Evolutionary conservation across 805 yeast species (phyloP), one percentile per base, ranked within the genome.

Genomic region (Wickerhamomyces chaumierensis): DNA sequence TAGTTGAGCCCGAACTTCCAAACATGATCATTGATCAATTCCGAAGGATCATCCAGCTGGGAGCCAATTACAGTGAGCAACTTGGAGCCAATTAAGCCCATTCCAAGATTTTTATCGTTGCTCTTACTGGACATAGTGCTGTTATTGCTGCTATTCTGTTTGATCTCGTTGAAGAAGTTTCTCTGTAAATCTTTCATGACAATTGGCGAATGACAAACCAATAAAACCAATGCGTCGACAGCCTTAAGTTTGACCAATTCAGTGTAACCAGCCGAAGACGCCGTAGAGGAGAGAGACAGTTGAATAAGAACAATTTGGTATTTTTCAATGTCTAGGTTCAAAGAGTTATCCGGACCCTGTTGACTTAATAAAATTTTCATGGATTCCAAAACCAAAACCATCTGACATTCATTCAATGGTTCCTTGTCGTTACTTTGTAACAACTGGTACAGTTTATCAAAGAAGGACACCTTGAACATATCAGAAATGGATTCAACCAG

Each of bases 31-130:
- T 21, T 21, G 6, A 21, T 21, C 23, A 21, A 9, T 21, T 9
- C n/a, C n/a, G n/a, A n/a, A n/a, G 23, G 23, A 21, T 21, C 23
- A 21, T 21, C 23, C 23, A 21, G 23, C 23, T 21, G 9, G 9
- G 23, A 6, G 73, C 58, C 15, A 70, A 49, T 23, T 64, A 67
- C 29, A 61, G 56, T 3, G 77, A 60, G 5, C 19, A 63, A 36
- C 36, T 54, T 63, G 2, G 70, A 60, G 16, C 67, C 52, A 11
- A 64, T 47, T 32, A 63, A 48, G 0, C 69, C 59, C 42, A 58
- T 54, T 0, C 72, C 71, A 42, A 66, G 67, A 12, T 61, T 53
- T 35, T 49, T 58, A 9, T 21, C 23, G 23, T 21, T 21, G 23
- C 9, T 21, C 9, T 21, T 21, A 9, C 23, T 21, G 14, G 53